Evolutionary conservation across 192 early-diverging fungal species (phyloP).

Genomic region (Radiomyces spectabilis): DNA sequence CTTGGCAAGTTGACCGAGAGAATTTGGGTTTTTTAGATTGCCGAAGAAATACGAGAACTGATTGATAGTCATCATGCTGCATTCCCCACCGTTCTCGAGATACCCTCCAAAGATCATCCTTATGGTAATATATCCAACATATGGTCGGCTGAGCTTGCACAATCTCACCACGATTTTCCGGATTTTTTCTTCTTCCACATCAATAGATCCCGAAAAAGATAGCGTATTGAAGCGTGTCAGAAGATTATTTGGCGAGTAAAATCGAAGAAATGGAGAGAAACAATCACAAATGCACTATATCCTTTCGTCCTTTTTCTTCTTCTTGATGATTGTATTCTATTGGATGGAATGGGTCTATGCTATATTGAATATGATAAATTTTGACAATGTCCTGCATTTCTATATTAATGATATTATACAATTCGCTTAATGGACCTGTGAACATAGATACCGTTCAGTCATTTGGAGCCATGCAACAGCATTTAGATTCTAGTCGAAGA

Average conservation of each 20-base stretch:
- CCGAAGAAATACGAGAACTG: conserved; percentile 83
- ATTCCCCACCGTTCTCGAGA: conserved; percentile 96
- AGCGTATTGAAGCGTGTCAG: conserved; percentile 79
- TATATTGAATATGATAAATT: no score
- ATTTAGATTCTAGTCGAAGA: no score
- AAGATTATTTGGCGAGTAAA: conserved; percentile 69
- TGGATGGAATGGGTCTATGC: no score
- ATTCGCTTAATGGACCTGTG: no score
- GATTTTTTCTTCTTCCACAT: conserved; percentile 8
- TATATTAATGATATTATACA: no score
- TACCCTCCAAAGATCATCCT: conserved; percentile 98
- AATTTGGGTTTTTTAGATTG: conserved; percentile 70
- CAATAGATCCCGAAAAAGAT: conserved; percentile 68
- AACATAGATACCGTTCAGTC: no score
- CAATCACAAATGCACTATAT: background rate
- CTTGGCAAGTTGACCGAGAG: no score
- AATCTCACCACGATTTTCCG: no score
- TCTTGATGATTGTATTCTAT: no score
- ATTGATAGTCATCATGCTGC: conserved; percentile 87
- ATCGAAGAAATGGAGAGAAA: background rate
- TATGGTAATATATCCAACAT: conserved; percentile 57
- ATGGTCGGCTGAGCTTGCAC: no score
- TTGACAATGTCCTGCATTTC: no score
- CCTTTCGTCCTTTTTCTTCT: background rate
- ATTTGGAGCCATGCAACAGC: no score